Evolutionary conservation across 164 flowering plant genomes (phyloP), one percentile per base, ranked within the genome.

Genomic region (Chimonanthus praecox): DNA sequence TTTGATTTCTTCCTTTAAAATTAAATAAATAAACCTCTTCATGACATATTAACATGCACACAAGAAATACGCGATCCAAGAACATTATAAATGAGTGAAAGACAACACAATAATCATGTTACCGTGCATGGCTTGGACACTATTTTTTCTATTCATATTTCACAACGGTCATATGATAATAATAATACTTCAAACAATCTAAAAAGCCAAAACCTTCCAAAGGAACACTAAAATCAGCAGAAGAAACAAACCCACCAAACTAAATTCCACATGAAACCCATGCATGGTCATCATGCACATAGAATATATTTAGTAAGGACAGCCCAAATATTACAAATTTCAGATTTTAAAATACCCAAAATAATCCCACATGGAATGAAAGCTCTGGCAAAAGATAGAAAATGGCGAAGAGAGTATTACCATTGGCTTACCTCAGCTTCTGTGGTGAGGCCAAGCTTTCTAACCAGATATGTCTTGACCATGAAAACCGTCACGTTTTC

Each of bases 401-500:
- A 33, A 33, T 33, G 33, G 33, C 33, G 33, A 33, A 33, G 33
- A 54, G 60, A 54, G 5, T 54, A 54, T 13, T 54, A 10, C 16
- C 16, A 54, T 54, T 54, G 16, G 11, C 11, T 70, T 79, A 83
- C 85, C 83, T 80, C 81, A 71, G 75, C 78, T 75, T 80, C 83
- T 60, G 70, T 78, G 76, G 75, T 68, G 74, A 83, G 83, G 45
- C 82, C 85, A 71, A 80, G 83, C 83, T 80, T 83, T 67, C 49
- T 73, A 77, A 78, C 80, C 78, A 83, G 73, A 77, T 83, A 83
- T 69, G 65, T 78, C 73, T 83, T 80, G 44, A 83, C 83, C 78
- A 72, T 76, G 75, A 77, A 73, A 73, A 83, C 73, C 63, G 83
- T 83, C 81, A 75, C 73, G 71, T 68, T 73, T 72, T 78, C 85